Conservation (phyloP, 2,329 filamentous ascomycete species). For the Ramularia collo-cygni region DNA sequence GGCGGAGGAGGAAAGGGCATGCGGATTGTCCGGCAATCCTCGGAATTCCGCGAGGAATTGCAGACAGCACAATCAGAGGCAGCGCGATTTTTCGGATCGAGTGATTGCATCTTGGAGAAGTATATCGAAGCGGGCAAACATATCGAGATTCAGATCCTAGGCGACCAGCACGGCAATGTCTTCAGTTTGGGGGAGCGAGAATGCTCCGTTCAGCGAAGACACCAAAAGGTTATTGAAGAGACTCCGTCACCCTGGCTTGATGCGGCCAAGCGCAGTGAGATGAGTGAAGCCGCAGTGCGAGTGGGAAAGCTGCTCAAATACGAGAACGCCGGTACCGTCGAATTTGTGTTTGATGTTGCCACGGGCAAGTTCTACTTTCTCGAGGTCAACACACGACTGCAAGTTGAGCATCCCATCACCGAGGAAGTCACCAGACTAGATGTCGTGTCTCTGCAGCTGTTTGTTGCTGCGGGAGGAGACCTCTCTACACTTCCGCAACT, state of each 20-base stretch:
- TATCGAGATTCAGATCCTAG: constrained; percentile 82
- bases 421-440: constrained; percentile 36
- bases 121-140: constrained; percentile 56
- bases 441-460: too few species aligned
- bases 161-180: constrained; percentile 66
- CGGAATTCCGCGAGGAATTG: too few species aligned
- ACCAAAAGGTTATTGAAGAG: constrained; percentile 83
- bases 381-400: constrained; percentile 45
- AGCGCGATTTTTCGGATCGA: too few species aligned
- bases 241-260: constrained; percentile 1
- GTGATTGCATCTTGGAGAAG: constrained; percentile 18
- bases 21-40: constrained; percentile 30
- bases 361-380: constrained; percentile 40
- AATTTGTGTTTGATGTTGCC: constrained; percentile 40
- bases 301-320: constrained; percentile 30
- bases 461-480: constrained; percentile 6
- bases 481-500: not conserved
- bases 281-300: constrained; percentile 1
- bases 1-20: constrained; percentile 44
- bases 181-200: constrained; percentile 78
- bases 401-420: constrained; percentile 45
- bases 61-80: constrained; percentile 39
- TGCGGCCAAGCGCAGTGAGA: constrained; percentile 23
- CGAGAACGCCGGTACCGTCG: constrained; percentile 40
- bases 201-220: constrained; percentile 73